Evolutionary conservation across 2,329 filamentous ascomycete species (phyloP).

Genomic region (Zymoseptoria ardabiliae): DNA sequence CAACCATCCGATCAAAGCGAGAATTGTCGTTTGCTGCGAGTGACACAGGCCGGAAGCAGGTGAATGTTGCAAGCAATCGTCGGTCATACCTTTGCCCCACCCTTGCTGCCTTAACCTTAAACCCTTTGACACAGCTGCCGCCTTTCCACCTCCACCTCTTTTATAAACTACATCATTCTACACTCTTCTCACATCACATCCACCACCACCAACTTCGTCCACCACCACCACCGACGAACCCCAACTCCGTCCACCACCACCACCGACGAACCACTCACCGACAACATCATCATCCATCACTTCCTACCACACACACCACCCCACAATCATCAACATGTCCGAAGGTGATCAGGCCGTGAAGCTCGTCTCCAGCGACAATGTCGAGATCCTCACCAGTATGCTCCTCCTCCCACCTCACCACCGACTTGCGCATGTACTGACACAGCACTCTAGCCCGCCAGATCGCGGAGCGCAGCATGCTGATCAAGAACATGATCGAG

Average conservation of each 20-base stretch:
- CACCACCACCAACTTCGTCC: slow-evolving; percentile 2
- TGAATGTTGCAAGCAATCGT: not conserved
- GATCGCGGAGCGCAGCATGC: slow-evolving; percentile 82
- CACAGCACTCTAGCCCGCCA: slow-evolving; percentile 53
- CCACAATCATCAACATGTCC: slow-evolving; percentile 26
- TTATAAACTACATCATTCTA: not conserved
- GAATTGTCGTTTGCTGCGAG: not conserved
- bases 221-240: no score
- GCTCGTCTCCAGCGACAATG: slow-evolving; percentile 41
- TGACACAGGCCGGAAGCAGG: not conserved
- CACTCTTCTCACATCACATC: not conserved
- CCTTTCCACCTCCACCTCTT: not conserved
- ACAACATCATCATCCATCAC: slow-evolving; percentile 7
- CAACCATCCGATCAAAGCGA: not conserved
- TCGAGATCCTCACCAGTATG: slow-evolving; percentile 37
- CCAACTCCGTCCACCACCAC: slow-evolving; percentile 4
- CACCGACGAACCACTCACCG: not conserved
- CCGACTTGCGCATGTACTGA: slow-evolving; percentile 10
- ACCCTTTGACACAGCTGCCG: not conserved
- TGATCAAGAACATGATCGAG: slow-evolving; percentile 98
- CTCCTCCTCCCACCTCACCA: slow-evolving; percentile 1
- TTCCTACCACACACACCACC: slow-evolving; percentile 1
- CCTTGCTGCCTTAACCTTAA: not conserved
- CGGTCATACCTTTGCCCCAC: not conserved
- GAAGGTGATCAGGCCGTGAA: slow-evolving; percentile 33